These are phyloP conservation scores for Xylariaceae sp. DNA, from an alignment of 2,329 filamentous ascomycete species.

Conservation along the genomic window DNA sequence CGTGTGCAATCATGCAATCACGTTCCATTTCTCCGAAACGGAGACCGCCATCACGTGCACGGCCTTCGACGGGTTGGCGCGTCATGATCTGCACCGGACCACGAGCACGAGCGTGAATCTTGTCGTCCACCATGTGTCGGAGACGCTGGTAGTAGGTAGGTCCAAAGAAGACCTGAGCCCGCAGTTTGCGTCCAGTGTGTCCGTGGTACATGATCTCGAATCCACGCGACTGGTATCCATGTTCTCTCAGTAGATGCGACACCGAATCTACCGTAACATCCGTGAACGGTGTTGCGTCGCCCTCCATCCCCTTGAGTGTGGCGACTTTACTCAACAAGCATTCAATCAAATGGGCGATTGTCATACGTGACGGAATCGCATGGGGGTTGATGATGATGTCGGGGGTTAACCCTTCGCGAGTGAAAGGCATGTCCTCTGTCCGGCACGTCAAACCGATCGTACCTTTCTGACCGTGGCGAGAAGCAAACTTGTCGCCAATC, in stretches of 20 bases:
- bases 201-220: constrained; percentile 99
- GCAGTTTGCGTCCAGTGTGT: constrained; percentile 90
- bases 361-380: constrained; percentile 99
- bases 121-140: constrained; percentile 99
- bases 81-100: constrained; percentile 97
- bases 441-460: constrained; percentile 98
- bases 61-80: constrained; percentile 94
- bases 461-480: constrained; percentile 97
- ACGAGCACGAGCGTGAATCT: constrained; percentile 97
- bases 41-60: constrained; percentile 93
- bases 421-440: constrained; percentile 99
- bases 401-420: constrained; percentile 82
- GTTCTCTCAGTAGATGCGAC: constrained; percentile 78
- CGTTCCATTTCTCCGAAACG: constrained; percentile 99
- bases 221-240: constrained; percentile 94
- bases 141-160: constrained; percentile 99
- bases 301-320: constrained; percentile 88
- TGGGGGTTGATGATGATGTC: constrained; percentile 99
- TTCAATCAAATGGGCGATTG: constrained; percentile 99
- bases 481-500: constrained; percentile 99
- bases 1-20: constrained; percentile 99
- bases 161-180: constrained; percentile 92
- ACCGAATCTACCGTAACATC: constrained; percentile 95
- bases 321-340: constrained; percentile 96
- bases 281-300: constrained; percentile 96